Percentiles rank a stretch among this genome's conserved stretches.
phyloP scores from a whole-genome alignment of 2,329 filamentous ascomycete species.

The Sclerotinia trifoliorum region DNA sequence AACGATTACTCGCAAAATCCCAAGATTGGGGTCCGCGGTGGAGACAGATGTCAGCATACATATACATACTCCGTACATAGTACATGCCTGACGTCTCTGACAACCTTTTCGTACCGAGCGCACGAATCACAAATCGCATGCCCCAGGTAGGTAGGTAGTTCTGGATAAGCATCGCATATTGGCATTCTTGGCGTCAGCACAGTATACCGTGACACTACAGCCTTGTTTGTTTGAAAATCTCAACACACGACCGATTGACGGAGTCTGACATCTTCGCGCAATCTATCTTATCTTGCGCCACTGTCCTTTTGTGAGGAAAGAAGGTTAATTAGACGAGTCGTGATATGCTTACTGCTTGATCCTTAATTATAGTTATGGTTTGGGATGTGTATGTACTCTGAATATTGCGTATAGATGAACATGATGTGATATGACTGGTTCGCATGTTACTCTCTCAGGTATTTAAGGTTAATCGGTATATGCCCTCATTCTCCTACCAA shows the following conservation, averaged over 20 bases:
- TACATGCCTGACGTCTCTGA: neutral
- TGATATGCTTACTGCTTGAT: neutral
- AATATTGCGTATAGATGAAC: too few species aligned
- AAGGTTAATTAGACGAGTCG: neutral
- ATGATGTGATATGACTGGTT: too few species aligned
- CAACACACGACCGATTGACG: neutral
- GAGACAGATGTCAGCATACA: neutral
- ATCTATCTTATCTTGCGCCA: slow-evolving; percentile 6
- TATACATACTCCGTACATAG: too few species aligned
- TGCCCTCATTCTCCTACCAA: too few species aligned
- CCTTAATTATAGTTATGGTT: too few species aligned
- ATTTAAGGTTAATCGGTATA: too few species aligned
- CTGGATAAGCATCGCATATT: neutral
- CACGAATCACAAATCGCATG: slow-evolving; percentile 2
- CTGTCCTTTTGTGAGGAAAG: too few species aligned
- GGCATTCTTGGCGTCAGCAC: slow-evolving; percentile 2
- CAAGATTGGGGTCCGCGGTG: slow-evolving; percentile 1
- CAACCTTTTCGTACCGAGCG: neutral
- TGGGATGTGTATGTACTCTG: too few species aligned
- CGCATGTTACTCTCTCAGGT: too few species aligned
- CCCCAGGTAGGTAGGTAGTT: neutral
- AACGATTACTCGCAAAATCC: neutral
- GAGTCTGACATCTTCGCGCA: neutral
- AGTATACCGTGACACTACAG: neutral
- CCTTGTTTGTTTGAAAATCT: neutral